Base-by-base conservation (phyloP, 352 stramenopile species). In the Aphanomyces cochlioides region DNA sequence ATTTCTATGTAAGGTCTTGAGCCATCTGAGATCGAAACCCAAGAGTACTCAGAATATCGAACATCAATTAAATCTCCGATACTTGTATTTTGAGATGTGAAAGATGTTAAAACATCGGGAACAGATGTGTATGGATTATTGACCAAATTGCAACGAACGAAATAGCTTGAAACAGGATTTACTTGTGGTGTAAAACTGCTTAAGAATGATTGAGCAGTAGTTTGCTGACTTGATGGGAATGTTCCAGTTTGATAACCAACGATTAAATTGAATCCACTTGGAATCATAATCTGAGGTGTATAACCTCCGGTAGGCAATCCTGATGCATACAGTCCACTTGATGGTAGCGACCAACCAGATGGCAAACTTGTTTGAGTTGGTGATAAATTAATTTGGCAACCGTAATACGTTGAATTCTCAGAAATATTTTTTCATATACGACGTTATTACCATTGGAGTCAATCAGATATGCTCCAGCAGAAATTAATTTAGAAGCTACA, bases 381-480 rank as follows among this genome's bases (percentile, higher is more conserved):
- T n/a, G 36, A n/a, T 0, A 50, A 54, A 64, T 78, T 69, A 1
- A 75, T 19, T 45, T 75, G 69, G 59, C 21, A 45, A 37, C 43
- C 13, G 39, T 78, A 78, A 47, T 74, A 78, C 0, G 56, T 70
- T 3, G 50, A 7, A 69, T 78, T 78, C 13, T 54, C 64, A 15
- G 19, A 38, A 3, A 78, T 45, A 60, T n/a, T n/a, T n/a, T n/a
- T 75, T 48, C 28, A 78, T 45, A 39, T 74, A 70, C 59, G 0
- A 73, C 37, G 13, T 73, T 65, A 40, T 75, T 73, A 0, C 66
- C 66, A 39, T 69, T 38, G 0, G 50, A 4, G 53, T 75, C 63
- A 39, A 78, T 72, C 12, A 78, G 58, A 67, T 78, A 78, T 0
- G 69, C 69, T 54, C 73, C 73, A 40, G 45, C 66, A 45, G 63